Evolutionary conservation across 2,329 filamentous ascomycete species (phyloP).

Genomic region (Colletotrichum tamarilloi): DNA sequence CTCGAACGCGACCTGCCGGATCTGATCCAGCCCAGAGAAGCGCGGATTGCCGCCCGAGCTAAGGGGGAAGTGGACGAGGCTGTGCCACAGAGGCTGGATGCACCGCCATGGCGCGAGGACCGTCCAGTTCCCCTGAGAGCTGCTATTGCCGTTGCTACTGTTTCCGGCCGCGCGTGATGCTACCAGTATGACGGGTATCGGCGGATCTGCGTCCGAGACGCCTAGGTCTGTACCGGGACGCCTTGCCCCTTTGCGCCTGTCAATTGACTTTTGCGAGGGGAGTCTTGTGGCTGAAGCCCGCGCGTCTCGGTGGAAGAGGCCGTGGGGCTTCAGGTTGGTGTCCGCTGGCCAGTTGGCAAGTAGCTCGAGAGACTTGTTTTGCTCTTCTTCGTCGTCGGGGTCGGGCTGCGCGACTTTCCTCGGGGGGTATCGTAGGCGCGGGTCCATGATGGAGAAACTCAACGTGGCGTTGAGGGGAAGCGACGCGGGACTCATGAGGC

Average conservation of each 20-base stretch:
- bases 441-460: constrained; percentile 80
- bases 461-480: constrained; percentile 78
- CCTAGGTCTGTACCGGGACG: constrained; percentile 72
- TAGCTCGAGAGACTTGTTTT: constrained; percentile 63
- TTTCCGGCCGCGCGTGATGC: constrained; percentile 61
- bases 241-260: constrained; percentile 76
- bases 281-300: constrained; percentile 74
- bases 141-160: constrained; percentile 43
- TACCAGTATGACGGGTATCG: constrained; percentile 81
- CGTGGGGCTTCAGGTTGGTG: constrained; percentile 54
- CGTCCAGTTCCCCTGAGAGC: constrained; percentile 79
- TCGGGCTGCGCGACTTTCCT: constrained; percentile 58
- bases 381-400: constrained; percentile 48
- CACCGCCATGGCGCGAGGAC: constrained; percentile 92
- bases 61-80: constrained; percentile 83
- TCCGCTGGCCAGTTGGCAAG: constrained; percentile 78
- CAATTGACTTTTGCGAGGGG: constrained; percentile 83
- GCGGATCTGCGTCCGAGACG: constrained; percentile 71
- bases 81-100: constrained; percentile 86
- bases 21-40: constrained; percentile 85
- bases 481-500: constrained; percentile 74
- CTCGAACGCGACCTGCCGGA: constrained; percentile 85
- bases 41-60: constrained; percentile 83
- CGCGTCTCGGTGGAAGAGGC: constrained; percentile 75
- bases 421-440: constrained; percentile 82